Percentiles rank a stretch among this genome's conserved stretches.
phyloP scores from a whole-genome alignment of 2,329 filamentous ascomycete species.

The Alternaria atra region DNA sequence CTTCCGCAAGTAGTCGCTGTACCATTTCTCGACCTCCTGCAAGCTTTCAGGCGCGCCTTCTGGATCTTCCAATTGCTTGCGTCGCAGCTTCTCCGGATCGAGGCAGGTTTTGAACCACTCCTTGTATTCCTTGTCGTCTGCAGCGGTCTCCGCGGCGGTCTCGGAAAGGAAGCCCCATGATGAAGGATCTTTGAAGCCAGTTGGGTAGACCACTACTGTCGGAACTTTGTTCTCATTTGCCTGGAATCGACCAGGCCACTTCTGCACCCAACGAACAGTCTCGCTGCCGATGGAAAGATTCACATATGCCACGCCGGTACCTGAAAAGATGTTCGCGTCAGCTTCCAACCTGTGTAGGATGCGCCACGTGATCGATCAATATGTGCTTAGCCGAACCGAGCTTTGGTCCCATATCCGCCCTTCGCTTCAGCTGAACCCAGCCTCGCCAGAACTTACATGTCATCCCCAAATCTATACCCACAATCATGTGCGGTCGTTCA shows the following conservation, averaged over 20 bases:
- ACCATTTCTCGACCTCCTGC: constrained; percentile 58
- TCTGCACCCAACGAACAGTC: constrained; percentile 51
- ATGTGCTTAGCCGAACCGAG: constrained; percentile 7
- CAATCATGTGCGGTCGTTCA: constrained; percentile 44
- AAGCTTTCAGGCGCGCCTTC: constrained; percentile 55
- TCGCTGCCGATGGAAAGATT: constrained; percentile 49
- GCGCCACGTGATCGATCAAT: constrained; percentile 7
- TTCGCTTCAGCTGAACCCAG: background rate
- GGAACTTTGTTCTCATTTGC: constrained; percentile 66
- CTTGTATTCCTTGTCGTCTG: constrained; percentile 55
- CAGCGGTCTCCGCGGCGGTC: constrained; percentile 43
- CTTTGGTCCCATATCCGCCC: background rate
- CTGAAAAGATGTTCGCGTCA: constrained; percentile 19
- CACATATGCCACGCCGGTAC: constrained; percentile 51
- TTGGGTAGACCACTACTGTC: constrained; percentile 61
- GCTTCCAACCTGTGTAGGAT: background rate
- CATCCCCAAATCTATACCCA: constrained; percentile 50
- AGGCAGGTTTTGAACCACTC: constrained; percentile 68
- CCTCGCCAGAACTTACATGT: constrained; percentile 43
- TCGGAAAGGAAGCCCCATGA: constrained; percentile 65
- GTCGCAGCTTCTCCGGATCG: constrained; percentile 56
- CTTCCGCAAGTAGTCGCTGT: constrained; percentile 60
- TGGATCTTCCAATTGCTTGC: constrained; percentile 56
- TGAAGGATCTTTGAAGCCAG: constrained; percentile 48
- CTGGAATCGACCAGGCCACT: constrained; percentile 64